phyloP scores from a whole-genome alignment of 2,329 filamentous ascomycete species.

The Fusarium pseudonygamai region DNA sequence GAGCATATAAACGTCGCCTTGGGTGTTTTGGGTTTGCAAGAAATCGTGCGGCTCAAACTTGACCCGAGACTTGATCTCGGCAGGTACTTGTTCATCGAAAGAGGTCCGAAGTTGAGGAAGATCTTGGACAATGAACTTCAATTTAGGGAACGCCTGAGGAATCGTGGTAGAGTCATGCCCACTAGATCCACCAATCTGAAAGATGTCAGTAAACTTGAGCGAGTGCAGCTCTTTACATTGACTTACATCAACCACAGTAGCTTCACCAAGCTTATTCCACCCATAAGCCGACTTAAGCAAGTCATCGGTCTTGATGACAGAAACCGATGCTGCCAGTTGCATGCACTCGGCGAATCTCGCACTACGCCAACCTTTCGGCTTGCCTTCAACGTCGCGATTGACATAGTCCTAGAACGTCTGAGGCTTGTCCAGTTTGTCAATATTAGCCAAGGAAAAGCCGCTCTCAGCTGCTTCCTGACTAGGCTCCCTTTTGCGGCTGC shows the following conservation, averaged over 20 bases:
- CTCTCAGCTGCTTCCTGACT: constrained; percentile 47
- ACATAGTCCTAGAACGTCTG: constrained; percentile 25
- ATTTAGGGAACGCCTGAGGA: constrained; percentile 34
- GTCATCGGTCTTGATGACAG: constrained; percentile 11
- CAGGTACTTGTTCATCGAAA: neutral
- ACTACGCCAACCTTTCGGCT: constrained; percentile 23
- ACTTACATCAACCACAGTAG: constrained; percentile 43
- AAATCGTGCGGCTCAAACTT: constrained; percentile 51
- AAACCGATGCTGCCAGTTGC: neutral
- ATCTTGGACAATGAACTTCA: constrained; percentile 61
- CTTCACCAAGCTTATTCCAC: constrained; percentile 39
- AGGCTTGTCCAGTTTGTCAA: constrained; percentile 10
- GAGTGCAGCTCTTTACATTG: neutral
- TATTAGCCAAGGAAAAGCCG: constrained; percentile 45
- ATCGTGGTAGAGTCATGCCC: constrained; percentile 39
- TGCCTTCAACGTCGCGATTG: constrained; percentile 19
- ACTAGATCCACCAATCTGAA: constrained; percentile 41
- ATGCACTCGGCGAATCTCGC: constrained; percentile 30
- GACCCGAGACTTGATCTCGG: constrained; percentile 45
- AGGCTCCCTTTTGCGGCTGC: constrained; percentile 41
- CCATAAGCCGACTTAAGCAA: constrained; percentile 23
- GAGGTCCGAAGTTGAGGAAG: constrained; percentile 49
- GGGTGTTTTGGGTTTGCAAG: constrained; percentile 48
- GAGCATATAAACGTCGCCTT: constrained; percentile 60
- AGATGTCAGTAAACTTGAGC: neutral